These are phyloP conservation scores for Tuber magnatum DNA, from an alignment of 495 filamentous ascomycete species.

Conservation along the genomic window DNA sequence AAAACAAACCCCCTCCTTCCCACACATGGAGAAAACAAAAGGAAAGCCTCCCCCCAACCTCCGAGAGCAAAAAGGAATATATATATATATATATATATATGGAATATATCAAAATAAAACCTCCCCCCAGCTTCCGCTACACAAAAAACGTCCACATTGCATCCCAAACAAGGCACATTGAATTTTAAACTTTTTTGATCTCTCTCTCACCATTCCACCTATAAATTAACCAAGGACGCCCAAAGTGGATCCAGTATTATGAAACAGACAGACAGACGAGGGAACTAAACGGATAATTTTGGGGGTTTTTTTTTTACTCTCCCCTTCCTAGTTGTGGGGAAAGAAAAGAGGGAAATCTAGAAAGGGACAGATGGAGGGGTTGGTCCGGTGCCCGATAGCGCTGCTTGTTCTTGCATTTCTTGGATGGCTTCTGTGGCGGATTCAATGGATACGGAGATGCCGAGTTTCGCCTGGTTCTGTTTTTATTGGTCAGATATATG, in stretches of 20 bases:
- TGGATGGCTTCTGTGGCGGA: conserved; percentile 80
- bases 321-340: not conserved
- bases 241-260: conserved; percentile 1
- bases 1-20: not conserved
- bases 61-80: not conserved
- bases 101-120: not conserved
- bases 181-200: not conserved
- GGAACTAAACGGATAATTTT: conserved; percentile 2
- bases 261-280: not conserved
- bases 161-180: not conserved
- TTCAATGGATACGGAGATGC: conserved; percentile 90
- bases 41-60: not conserved
- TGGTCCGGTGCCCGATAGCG: conserved; percentile 46
- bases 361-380: conserved; percentile 47
- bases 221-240: conserved; percentile 3
- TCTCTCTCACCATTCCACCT: not conserved
- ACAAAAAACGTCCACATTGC: not conserved
- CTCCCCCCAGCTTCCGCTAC: not conserved
- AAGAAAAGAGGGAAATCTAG: conserved; percentile 38
- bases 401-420: conserved; percentile 73
- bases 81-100: not conserved
- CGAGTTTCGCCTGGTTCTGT: conserved; percentile 90
- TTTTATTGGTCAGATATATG: conserved; percentile 23
- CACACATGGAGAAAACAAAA: not conserved
- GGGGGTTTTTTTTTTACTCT: no score